Base-by-base conservation (phyloP, 352 stramenopile genomes). In the Phytophthora hybrid region DNA sequence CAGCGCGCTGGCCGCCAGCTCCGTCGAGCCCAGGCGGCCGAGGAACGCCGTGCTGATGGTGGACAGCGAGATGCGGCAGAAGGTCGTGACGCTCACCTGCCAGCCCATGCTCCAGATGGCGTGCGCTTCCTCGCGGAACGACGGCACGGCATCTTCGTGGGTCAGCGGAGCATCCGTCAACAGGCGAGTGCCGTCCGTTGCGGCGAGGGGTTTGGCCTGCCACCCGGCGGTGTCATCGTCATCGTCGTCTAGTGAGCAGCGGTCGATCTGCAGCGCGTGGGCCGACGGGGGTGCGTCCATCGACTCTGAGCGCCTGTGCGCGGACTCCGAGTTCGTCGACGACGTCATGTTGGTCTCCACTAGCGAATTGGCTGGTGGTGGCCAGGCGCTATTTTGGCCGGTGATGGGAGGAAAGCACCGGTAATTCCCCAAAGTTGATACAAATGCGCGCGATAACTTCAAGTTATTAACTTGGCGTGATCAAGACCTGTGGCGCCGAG, bases 61-160 rank as follows among this genome's bases (percentile, higher is more conserved):
- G 29, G 85, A 87, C 19, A 94, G 77, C 56, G 85, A 90, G 71
- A 93, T 92, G 47, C 87, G 87, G 70, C 85, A 93, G 64, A 95
- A 91, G 9, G 87, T 95, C n/a, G 88, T 79, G 52, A 95, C 75
- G 59, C 83, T 93, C 53, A 95, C 89, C 65, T 93, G 89, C 87
- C 85, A 95, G 58, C 84, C 89, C 89, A 95, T 94, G 66, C 71
- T 84, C 86, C 86, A 95, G 70, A 95, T 91, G 65, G 85, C 79
- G 46, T 74, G 78, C 37, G 84, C 82, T 62, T 94, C 88, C 41
- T 91, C 79, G n/a, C 66, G 56, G 54, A 78, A 80, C 14, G 83
- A 78, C 18, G 83, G 82, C 44, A 78, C 32, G 4, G 14, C 55
- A 10, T 66, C 34, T 65, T 66, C 47, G 34, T 41, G 34, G 8